Evolutionary conservation across 2,329 filamentous ascomycete genomes (phyloP).

Genomic region (Setomelanomma holmii): DNA sequence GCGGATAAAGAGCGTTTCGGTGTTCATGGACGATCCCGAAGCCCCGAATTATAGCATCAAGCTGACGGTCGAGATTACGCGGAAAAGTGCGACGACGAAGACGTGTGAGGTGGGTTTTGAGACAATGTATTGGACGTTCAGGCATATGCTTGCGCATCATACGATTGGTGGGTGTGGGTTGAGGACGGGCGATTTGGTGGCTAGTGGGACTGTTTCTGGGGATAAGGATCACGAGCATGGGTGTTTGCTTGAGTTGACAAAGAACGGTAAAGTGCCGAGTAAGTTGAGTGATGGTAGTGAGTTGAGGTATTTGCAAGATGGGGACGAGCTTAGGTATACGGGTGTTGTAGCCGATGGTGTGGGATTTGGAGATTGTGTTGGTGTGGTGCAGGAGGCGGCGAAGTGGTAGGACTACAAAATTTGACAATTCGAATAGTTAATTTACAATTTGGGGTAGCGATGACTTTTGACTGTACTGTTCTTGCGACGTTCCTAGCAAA

Average conservation of each 20-base stretch:
- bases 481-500: too few species aligned
- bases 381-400: slow-evolving; percentile 41
- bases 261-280: slow-evolving; percentile 42
- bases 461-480: too few species aligned
- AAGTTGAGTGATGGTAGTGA: slow-evolving; percentile 39
- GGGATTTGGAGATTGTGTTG: slow-evolving; percentile 52
- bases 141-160: slow-evolving; percentile 55
- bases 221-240: slow-evolving; percentile 48
- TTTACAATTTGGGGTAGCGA: too few species aligned
- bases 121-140: slow-evolving; percentile 56
- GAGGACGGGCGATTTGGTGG: slow-evolving; percentile 53
- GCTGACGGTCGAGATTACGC: slow-evolving; percentile 27
- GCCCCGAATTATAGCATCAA: slow-evolving; percentile 35
- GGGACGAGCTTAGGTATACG: slow-evolving; percentile 49
- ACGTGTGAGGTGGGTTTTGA: slow-evolving; percentile 43
- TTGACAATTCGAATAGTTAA: too few species aligned
- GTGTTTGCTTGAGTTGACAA: slow-evolving; percentile 52
- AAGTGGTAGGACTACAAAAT: slow-evolving; percentile 6
- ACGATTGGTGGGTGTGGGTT: slow-evolving; percentile 52
- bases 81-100: slow-evolving; percentile 24
- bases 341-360: slow-evolving; percentile 47
- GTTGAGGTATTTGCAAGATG: slow-evolving; percentile 51
- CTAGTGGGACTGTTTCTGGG: slow-evolving; percentile 55
- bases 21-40: slow-evolving; percentile 32
- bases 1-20: slow-evolving; percentile 27